Conservation (phyloP, 75 land plant species). For the Sequoia sempervirens region DNA sequence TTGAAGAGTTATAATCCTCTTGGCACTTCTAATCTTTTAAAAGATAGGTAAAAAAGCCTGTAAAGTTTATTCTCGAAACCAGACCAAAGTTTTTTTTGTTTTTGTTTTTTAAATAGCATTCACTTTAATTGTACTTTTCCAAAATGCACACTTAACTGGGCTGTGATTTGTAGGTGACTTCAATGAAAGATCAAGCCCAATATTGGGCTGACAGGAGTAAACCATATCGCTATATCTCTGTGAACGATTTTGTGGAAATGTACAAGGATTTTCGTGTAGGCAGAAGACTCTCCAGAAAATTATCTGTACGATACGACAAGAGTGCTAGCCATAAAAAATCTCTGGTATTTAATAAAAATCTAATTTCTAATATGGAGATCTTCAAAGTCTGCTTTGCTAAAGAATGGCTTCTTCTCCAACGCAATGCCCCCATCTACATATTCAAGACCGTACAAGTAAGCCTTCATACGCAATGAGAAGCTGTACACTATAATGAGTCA, state of each 20-base stretch:
- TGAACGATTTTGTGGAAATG: conserved; percentile 50
- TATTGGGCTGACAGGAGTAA: conserved; percentile 37
- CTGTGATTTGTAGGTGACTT: conserved; percentile 56
- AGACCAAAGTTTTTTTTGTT: too few species aligned
- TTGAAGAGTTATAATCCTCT: too few species aligned
- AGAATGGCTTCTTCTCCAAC: conserved; percentile 21
- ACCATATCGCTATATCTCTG: conserved; percentile 71
- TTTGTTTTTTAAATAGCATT: not conserved
- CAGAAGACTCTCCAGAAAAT: conserved; percentile 30
- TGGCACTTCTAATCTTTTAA: too few species aligned
- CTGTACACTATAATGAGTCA: not conserved
- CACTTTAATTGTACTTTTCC: not conserved
- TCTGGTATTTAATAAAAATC: conserved; percentile 39
- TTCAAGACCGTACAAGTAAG: conserved; percentile 20
- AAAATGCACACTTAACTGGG: not conserved
- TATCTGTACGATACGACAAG: conserved; percentile 65
- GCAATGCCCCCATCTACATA: conserved; percentile 16
- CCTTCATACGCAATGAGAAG: not conserved
- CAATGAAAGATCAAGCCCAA: conserved; percentile 84
- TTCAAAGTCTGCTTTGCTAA: conserved; percentile 18
- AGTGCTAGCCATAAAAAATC: conserved; percentile 57
- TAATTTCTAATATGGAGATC: conserved; percentile 46
- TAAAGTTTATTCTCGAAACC: too few species aligned
- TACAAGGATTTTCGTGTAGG: conserved; percentile 75
- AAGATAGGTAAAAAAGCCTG: too few species aligned